Evolutionary conservation across 352 stramenopile species (phyloP), one percentile per base, ranked within the genome.

Genomic region (Phytophthora podocarpi): DNA sequence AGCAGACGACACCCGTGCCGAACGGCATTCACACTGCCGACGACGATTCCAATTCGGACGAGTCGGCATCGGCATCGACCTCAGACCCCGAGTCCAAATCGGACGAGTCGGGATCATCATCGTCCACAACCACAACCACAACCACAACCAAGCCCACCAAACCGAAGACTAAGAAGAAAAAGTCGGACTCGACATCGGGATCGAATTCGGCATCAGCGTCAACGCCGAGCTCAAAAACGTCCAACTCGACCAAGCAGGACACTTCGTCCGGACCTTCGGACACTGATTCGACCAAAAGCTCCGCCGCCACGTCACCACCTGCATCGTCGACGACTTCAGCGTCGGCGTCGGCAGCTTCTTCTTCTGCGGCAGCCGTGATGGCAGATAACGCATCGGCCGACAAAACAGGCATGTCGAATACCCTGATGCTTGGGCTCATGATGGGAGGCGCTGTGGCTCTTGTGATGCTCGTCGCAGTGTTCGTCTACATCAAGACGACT

Each of bases 401-500:
- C 2, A 49, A 48, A 8, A 40, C 45, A 5, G 56, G 53, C 0
- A 63, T 58, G 16, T 75, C 64, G 21, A 80, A 52, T 28, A 72
- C 78, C 1, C 23, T 78, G 9, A 68, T 67, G 53, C 63, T 90
- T 9, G 75, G 64, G 3, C 41, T 86, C 15, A 74, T 87, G 31
- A 78, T 86, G 40, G 81, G 67, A 1, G 65, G 63, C 9, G 70
- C 78, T 1, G 73, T 87, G 11, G 71, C 63, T 0, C 56, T 74
- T 1, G 79, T 88, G 15, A 51, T 91, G 16, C 54, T 62, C 21
- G 62, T 63, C 1, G 71, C 75, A 4, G 34, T 88, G 12, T 82
- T 91, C 53, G 69, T 91, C 20, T 89, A 85, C 53, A 64, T 78
- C 16, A 79, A 76, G 37, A 74, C 71, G 0, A 48, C 50, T 15